A percentile compares a stretch with the other conserved stretches of the same genome.
These are phyloP conservation scores for Filobasidium uniguttulatum DNA, from an alignment of 1,284 basidiomycete genomes.

Conservation along the genomic window DNA sequence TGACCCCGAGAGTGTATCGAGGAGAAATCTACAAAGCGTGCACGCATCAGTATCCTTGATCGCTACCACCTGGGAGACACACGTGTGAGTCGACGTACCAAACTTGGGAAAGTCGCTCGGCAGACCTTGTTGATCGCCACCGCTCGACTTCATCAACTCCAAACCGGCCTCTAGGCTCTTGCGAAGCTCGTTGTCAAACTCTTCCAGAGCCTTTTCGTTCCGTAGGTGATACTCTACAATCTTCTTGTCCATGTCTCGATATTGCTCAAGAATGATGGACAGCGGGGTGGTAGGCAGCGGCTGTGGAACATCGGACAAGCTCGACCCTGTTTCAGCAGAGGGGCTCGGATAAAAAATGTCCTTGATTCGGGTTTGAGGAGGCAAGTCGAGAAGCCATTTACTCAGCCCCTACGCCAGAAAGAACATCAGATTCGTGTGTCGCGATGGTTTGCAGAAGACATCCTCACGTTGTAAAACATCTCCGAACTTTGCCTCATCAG, in stretches of 20 bases:
- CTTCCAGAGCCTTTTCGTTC: neutral
- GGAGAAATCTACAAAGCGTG: too few relatives aligned
- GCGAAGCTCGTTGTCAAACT: neutral
- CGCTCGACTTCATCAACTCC: neutral
- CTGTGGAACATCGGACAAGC: too few relatives aligned
- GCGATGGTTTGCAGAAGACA: neutral
- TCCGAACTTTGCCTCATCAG: slow-evolving; percentile 1
- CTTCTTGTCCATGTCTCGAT: neutral
- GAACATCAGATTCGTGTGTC: neutral
- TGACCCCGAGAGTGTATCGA: too few relatives aligned
- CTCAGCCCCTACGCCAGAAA: neutral
- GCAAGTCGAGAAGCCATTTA: neutral
- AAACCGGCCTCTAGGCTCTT: neutral
- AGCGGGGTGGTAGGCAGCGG: neutral
- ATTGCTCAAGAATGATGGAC: neutral
- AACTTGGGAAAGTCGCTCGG: too few relatives aligned
- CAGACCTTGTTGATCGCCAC: too few relatives aligned
- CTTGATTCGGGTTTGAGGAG: neutral
- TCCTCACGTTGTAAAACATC: neutral
- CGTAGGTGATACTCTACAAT: neutral
- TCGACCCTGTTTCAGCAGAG: too few relatives aligned
- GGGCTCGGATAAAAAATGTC: neutral
- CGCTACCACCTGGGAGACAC: too few relatives aligned
- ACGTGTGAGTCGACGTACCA: too few relatives aligned
- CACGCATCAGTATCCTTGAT: too few relatives aligned